A percentile compares a stretch with the other conserved stretches of the same genome.
phyloP scores from a whole-genome alignment of 441 rosid species.

The Syzygium malaccense region DNA sequence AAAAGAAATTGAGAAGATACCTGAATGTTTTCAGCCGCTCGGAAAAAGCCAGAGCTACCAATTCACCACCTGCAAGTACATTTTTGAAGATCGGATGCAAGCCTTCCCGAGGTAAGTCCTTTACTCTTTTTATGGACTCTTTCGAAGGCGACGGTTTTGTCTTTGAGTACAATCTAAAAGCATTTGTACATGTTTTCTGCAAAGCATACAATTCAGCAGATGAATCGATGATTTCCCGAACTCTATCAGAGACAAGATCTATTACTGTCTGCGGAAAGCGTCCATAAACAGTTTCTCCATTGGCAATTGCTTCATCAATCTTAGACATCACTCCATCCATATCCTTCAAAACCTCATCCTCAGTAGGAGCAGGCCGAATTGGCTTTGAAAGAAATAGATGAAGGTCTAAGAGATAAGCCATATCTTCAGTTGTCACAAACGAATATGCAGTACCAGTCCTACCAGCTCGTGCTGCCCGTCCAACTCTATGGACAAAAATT shows the following conservation, averaged over 20 bases:
- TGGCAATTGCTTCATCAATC: conserved; percentile 64
- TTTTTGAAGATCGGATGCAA: conserved; percentile 81
- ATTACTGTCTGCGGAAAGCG: conserved; percentile 80
- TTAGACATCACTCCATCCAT: conserved; percentile 64
- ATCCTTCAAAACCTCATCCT: conserved; percentile 82
- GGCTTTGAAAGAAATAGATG: conserved; percentile 92
- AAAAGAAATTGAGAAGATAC: conserved; percentile 20
- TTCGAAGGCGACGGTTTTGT: conserved; percentile 81
- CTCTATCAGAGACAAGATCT: conserved; percentile 77
- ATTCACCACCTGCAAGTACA: conserved; percentile 74
- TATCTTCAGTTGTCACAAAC: conserved; percentile 82
- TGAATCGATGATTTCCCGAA: conserved; percentile 61
- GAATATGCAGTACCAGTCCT: conserved; percentile 88
- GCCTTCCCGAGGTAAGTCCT: conserved; percentile 78
- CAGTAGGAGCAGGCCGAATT: conserved; percentile 82
- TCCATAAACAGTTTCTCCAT: conserved; percentile 86
- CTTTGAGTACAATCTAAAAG: conserved; percentile 81
- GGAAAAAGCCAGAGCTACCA: conserved; percentile 82
- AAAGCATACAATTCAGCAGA: conserved; percentile 68
- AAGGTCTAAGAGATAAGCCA: conserved; percentile 86
- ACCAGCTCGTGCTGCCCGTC: conserved; percentile 95
- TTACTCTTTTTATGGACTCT: conserved; percentile 85
- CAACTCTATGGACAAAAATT: conserved; percentile 91
- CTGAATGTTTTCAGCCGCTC: conserved; percentile 83
- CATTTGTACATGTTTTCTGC: conserved; percentile 73